Evolutionary conservation across 345 rosid genomes (phyloP).

Genomic region (Populus simonii): DNA sequence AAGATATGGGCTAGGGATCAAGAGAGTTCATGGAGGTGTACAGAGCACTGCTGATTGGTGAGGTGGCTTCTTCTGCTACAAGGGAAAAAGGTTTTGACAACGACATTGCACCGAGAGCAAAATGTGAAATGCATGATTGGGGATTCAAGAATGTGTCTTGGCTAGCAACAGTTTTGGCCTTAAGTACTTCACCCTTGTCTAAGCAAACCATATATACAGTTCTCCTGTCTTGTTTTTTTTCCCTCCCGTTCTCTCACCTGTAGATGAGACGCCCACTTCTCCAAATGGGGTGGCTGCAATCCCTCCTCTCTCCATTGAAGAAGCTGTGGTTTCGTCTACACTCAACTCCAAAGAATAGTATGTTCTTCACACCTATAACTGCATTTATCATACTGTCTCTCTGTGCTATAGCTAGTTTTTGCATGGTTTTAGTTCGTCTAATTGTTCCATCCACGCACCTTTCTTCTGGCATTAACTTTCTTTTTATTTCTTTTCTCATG

Average conservation of each 20-base stretch:
- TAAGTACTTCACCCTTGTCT: conserved; percentile 31
- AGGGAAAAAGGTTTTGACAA: conserved; percentile 44
- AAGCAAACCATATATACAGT: conserved; percentile 34
- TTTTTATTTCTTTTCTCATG: not conserved
- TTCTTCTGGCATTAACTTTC: not conserved
- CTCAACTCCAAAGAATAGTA: conserved; percentile 72
- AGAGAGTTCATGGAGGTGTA: conserved; percentile 36
- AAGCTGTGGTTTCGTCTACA: conserved; percentile 84
- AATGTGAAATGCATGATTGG: conserved; percentile 43
- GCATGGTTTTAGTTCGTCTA: not conserved
- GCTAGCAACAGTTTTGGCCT: conserved; percentile 12
- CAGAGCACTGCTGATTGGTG: conserved; percentile 51
- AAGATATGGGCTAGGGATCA: not conserved
- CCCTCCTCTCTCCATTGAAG: conserved; percentile 89
- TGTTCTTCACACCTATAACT: not conserved
- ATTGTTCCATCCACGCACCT: not conserved
- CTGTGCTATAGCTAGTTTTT: not conserved
- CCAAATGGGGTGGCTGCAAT: conserved; percentile 86
- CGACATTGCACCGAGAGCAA: conserved; percentile 57
- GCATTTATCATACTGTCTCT: not conserved
- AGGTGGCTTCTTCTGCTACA: conserved; percentile 57
- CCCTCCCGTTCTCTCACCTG: not conserved
- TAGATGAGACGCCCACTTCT: conserved; percentile 39
- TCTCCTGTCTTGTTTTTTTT: conserved; percentile 9
- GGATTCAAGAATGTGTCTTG: conserved; percentile 11